These are phyloP conservation scores for Tagetes patula DNA, from an alignment of 129 eudicot species.

Conservation along the genomic window DNA sequence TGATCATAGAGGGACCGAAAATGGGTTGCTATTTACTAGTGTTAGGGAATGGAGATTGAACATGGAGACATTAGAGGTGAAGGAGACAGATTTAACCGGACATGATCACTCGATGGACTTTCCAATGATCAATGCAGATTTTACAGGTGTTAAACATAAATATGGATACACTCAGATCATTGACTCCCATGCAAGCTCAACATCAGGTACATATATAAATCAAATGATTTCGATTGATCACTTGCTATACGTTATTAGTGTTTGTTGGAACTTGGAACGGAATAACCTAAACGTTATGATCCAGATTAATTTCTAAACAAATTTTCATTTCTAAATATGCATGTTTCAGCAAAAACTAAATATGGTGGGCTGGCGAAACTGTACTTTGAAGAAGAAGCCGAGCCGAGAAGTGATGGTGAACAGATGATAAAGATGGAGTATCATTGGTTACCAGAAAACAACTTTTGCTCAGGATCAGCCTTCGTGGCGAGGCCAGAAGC, in stretches of 20 bases:
- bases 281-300: no score
- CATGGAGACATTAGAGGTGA: slow-evolving; percentile 28
- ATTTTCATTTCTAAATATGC: no score
- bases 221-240: no score
- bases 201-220: slow-evolving; percentile 8
- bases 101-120: slow-evolving; percentile 32
- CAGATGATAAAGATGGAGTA: slow-evolving; percentile 32
- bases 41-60: slow-evolving; percentile 41
- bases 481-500: slow-evolving; percentile 41
- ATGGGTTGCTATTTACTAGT: slow-evolving; percentile 31
- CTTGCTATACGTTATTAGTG: no score
- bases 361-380: slow-evolving; percentile 65
- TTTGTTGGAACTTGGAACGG: no score
- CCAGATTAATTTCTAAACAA: no score
- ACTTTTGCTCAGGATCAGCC: slow-evolving; percentile 45
- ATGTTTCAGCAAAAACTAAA: slow-evolving; percentile 33
- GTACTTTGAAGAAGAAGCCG: slow-evolving; percentile 35
- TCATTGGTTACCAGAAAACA: slow-evolving; percentile 42
- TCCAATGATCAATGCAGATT: slow-evolving; percentile 30
- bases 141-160: slow-evolving; percentile 29
- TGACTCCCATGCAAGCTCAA: slow-evolving; percentile 33
- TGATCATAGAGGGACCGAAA: slow-evolving; percentile 6
- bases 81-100: slow-evolving; percentile 33
- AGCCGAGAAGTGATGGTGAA: slow-evolving; percentile 11
- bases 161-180: slow-evolving; percentile 33